Evolutionary conservation across 306 rosid genomes (phyloP).

Genomic region (Elaeagnus macrophylla): DNA sequence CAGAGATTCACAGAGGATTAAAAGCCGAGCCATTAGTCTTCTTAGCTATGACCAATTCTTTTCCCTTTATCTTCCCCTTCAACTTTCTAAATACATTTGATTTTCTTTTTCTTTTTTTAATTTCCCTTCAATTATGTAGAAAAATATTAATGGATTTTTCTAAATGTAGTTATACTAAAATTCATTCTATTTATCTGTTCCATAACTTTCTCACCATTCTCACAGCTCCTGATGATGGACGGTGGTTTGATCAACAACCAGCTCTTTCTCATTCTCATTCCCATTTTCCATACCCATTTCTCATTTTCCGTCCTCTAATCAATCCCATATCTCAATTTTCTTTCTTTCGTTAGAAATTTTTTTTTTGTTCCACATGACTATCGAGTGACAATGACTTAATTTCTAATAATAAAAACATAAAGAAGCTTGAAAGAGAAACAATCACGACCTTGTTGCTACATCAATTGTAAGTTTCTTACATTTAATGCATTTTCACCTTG

Average conservation of each 20-base stretch:
- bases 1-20: slow-evolving; percentile 43
- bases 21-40: slow-evolving; percentile 39
- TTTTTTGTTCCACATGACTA: too few relatives aligned
- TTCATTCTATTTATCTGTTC: slow-evolving; percentile 38
- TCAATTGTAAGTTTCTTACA: too few relatives aligned
- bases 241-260: slow-evolving; percentile 38
- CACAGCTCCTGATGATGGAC: slow-evolving; percentile 29
- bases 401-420: too few relatives aligned
- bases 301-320: slow-evolving; percentile 27
- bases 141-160: slow-evolving; percentile 21
- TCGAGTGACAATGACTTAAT: too few relatives aligned
- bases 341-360: slow-evolving; percentile 2
- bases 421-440: too few relatives aligned
- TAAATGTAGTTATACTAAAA: slow-evolving; percentile 50
- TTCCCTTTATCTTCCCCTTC: slow-evolving; percentile 3
- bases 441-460: too few relatives aligned
- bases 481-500: too few relatives aligned
- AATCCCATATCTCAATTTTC: slow-evolving; percentile 13
- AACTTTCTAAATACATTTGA: too few relatives aligned
- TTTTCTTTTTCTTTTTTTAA: neutral
- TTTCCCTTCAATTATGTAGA: slow-evolving; percentile 11
- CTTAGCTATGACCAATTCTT: slow-evolving; percentile 38
- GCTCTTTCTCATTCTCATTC: slow-evolving; percentile 12
- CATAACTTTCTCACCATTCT: slow-evolving; percentile 52
- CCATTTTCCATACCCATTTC: slow-evolving; percentile 31